Base-by-base conservation (phyloP, 1,284 basidiomycete species). In the Coriolopsis trogii region DNA sequence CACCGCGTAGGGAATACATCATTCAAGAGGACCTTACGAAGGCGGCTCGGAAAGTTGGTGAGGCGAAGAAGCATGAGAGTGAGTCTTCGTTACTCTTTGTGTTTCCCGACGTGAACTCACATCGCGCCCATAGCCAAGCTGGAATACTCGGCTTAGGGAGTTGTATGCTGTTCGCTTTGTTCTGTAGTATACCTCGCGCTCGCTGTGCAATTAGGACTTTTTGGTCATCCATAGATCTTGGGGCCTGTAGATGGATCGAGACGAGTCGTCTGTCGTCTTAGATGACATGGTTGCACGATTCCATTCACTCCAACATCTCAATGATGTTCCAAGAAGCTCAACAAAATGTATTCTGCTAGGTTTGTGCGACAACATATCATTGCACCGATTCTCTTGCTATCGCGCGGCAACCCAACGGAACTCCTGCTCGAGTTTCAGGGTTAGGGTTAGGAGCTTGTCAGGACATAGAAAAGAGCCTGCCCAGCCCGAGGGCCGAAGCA, bases 31-130 rank as follows among this genome's bases (percentile, higher is more conserved):
- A 99, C 73, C 79, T 98, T 54, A 94, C 93, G 63, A 99, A 98
- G 78, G 97, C 97, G n/a, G 94, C 93, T 15, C 81, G 97, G 60
- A 99, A 99, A 72, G 86, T 99, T 31, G 87, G 89, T 44, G 96
- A 98, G 62, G 89, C 92, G 24, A 97, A 97, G 85, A 97, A 96
- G 73, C 93, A 95, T 67, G 93, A 96, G 75, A 91, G 91, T 87
- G 67, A 75, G 85, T 77, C 2, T 3, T 5, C 6, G 2, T 20
- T 1, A 13, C 39, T 2, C 3, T 40, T 0, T 16, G 10, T 18
- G 43, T 29, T 36, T 46, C 37, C 3, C 15, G 3, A 4, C 40
- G 37, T 60, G 13, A 49, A 63, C 39, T 48, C 49, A 24, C 44
- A 4, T 12, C 41, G 46, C 25, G 29, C 38, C 45, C 46, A 6